phyloP scores from a whole-genome alignment of 2,329 filamentous ascomycete species.

The Corynespora cassiicola region DNA sequence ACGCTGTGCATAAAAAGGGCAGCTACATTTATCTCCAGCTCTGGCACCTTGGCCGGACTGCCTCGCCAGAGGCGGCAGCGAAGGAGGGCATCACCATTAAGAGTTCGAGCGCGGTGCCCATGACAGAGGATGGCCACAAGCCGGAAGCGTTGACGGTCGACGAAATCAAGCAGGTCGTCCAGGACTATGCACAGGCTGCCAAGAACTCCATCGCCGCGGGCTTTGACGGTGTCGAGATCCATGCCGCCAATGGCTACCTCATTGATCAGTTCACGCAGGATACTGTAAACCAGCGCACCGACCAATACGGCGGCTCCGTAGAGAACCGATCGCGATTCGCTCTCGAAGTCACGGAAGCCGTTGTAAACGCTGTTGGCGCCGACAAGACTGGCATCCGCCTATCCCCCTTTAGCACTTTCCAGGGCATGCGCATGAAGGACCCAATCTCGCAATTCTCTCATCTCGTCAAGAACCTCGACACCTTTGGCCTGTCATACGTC shows the following conservation, averaged over 20 bases:
- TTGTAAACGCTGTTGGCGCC: conserved; percentile 59
- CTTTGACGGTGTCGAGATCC: conserved; percentile 67
- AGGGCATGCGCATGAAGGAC: conserved; percentile 69
- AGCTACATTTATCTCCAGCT: conserved; percentile 68
- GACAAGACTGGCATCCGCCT: conserved; percentile 66
- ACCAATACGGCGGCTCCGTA: conserved; percentile 55
- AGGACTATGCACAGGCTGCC: conserved; percentile 51
- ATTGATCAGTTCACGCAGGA: conserved; percentile 71
- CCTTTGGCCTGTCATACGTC: conserved; percentile 58
- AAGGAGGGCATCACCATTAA: conserved; percentile 42
- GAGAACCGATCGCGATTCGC: conserved; percentile 61
- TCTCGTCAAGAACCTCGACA: conserved; percentile 58
- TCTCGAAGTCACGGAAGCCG: conserved; percentile 60
- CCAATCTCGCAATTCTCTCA: conserved; percentile 69
- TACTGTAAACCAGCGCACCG: conserved; percentile 60
- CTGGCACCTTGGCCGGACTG: conserved; percentile 66
- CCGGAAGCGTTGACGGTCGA: conserved; percentile 47
- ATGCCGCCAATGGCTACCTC: conserved; percentile 70
- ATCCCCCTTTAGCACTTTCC: conserved; percentile 66
- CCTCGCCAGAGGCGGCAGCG: conserved; percentile 45
- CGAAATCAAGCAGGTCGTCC: conserved; percentile 47
- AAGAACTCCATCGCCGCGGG: conserved; percentile 58
- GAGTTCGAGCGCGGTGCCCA: conserved; percentile 38
- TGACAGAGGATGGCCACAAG: conserved; percentile 51
- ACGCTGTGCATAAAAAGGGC: conserved; percentile 68